Evolutionary conservation across 208 protist species (phyloP), one percentile per base, ranked within the genome.

Genomic region (Endotrypanum monterogeii): DNA sequence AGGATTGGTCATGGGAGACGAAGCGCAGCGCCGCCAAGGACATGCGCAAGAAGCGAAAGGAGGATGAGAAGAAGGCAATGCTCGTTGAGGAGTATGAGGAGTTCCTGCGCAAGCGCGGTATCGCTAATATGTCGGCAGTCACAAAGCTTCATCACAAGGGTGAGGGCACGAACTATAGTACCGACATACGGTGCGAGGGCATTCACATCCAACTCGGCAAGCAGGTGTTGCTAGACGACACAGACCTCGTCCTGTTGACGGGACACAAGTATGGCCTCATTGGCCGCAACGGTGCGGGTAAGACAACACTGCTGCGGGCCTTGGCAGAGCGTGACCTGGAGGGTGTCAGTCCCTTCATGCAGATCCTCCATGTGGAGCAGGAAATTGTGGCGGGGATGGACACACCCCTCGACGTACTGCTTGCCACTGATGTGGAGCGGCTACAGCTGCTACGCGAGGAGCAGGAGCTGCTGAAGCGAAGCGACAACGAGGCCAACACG

Each of bases 351-450:
- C 88, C 89, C 28, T 95, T 99, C 90, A 84, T 99, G 65, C 91
- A 99, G 76, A 99, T 99, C 62, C 84, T 99, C 14, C 98, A 99
- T 80, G 96, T 99, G 48, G 98, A 99, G 82, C 98, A 99, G 87
- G 98, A 99, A 76, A 98, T 99, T 39, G 76, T 94, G 7, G 86
- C 91, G 2, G 89, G 87, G 46, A 65, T 72, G 41, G 86, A 92
- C 56, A 96, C 94, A 37, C 94, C 96, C 50, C 78, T 97, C 20
- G 87, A 97, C 76, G 90, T 97, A 68, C 83, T 99, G 46, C 87
- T 99, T 18, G 54, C 79, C 23, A 89, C 96, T 37, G 98, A 99
- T 71, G 81, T 91, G 20, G 98, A 99, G 86, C 91, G 98, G 32
- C 78, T 83, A 57, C 86, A 88, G 77, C 87, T 99, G 37, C 74